Base-by-base conservation (phyloP, 495 filamentous ascomycete genomes). In the Lasiosphaeris hirsuta region DNA sequence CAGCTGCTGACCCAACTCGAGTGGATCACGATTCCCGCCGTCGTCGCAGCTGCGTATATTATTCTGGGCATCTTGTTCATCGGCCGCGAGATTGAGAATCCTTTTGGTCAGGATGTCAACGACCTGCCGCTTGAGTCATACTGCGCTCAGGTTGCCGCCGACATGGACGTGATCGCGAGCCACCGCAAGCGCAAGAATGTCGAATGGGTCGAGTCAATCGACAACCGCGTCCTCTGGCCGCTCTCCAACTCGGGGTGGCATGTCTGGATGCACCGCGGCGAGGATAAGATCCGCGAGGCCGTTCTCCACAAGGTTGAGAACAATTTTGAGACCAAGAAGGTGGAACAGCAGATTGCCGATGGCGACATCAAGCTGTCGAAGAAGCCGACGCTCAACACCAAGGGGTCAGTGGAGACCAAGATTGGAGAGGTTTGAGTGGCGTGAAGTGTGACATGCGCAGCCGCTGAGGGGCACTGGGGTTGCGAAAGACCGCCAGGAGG, bases 41-140 rank as follows among this genome's bases (percentile, higher is more conserved):
- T 90, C 11, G 78, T 95, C 18, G 82, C 81, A 58, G 82, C 82
- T 41, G 88, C 90, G 6, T 95, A 96, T 68, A 94, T 95, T 59
- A 93, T 96, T 66, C 81, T 96, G 57, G 90, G 88, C n/a, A 84
- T 96, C 56, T 85, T 89, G 40, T 84, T 89, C 65, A 91, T 92
- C 62, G 89, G 91, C 18, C 83, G 85, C 61, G 89, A 95, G 72
- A 87, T 96, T 61, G 90, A 96, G 69, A 90, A 95, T 68, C 91
- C 90, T 7, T 95, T 96, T 70, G 90, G 91, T 23, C 74, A 84
- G 50, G 91, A 95, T 67, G 89, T 91, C 58, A 95, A 95, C 65
- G 91, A 96, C 67, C 77, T 96, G 11, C 88, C 88, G 8, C 79
- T 95, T 0, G 89, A 92, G 68, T 73, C 75, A 0, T 95, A 86